A percentile compares a stretch with the other conserved stretches of the same genome.
These are phyloP conservation scores for Mollisiaceae sp. DNA, from an alignment of 2,329 filamentous ascomycete genomes.

Conservation along the genomic window DNA sequence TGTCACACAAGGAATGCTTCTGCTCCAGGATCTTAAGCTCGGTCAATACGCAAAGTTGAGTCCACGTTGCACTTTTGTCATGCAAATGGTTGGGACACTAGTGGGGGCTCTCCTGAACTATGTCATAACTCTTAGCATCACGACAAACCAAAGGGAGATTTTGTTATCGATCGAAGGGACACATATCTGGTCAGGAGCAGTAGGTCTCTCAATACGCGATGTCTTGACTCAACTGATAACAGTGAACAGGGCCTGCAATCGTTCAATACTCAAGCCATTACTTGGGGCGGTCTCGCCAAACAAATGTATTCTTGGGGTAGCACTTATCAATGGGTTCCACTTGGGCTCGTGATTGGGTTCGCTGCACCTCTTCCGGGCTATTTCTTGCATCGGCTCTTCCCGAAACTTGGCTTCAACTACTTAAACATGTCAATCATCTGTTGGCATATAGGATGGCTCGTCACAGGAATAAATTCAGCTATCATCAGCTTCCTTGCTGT, in stretches of 20 bases:
- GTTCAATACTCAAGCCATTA: conserved; percentile 70
- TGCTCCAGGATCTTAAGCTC: conserved; percentile 55
- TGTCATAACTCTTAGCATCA: conserved; percentile 67
- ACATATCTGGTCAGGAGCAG: conserved; percentile 65
- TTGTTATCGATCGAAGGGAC: conserved; percentile 63
- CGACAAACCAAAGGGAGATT: conserved; percentile 67
- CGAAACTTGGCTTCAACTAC: conserved; percentile 66
- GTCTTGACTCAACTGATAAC: conserved; percentile 1
- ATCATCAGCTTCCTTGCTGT: conserved; percentile 73
- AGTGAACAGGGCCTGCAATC: conserved; percentile 50
- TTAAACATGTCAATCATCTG: conserved; percentile 72
- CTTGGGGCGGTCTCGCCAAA: conserved; percentile 75
- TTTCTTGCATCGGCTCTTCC: conserved; percentile 58
- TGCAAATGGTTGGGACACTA: conserved; percentile 47
- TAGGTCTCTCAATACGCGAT: not conserved
- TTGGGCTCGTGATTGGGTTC: conserved; percentile 75
- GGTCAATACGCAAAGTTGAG: conserved; percentile 54
- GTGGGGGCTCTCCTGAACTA: conserved; percentile 55
- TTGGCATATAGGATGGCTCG: conserved; percentile 65
- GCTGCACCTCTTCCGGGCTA: conserved; percentile 66
- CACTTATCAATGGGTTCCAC: conserved; percentile 68
- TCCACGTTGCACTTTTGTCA: conserved; percentile 47
- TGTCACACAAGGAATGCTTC: conserved; percentile 50
- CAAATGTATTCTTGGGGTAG: conserved; percentile 70
- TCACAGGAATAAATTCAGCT: conserved; percentile 71